Percentiles rank a stretch among this genome's conserved stretches.
phyloP scores from a whole-genome alignment of 108 stramenopile species.

The Nitzschia sp. region DNA sequence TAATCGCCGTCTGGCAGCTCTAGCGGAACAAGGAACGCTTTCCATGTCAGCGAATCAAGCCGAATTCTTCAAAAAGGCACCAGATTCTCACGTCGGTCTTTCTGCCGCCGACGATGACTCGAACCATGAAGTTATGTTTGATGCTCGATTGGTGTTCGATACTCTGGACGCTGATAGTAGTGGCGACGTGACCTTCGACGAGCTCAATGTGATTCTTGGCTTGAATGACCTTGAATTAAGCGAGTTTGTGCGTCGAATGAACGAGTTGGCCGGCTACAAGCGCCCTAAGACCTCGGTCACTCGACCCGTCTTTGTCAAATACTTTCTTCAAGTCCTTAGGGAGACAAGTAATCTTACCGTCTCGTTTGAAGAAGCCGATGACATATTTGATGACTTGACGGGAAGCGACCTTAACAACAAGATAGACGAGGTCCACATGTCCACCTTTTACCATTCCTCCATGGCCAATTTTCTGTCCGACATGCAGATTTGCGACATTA shows the following conservation, averaged over 20 bases:
- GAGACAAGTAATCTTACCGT: slow-evolving; percentile 23
- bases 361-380: slow-evolving; percentile 37
- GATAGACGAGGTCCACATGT: slow-evolving; percentile 9
- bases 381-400: slow-evolving; percentile 13
- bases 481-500: slow-evolving; percentile 36
- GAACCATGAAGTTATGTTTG: slow-evolving; percentile 32
- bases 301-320: slow-evolving; percentile 36
- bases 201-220: slow-evolving; percentile 43
- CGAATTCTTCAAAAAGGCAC: neutral
- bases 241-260: slow-evolving; percentile 44
- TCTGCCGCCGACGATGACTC: neutral
- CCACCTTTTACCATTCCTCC: slow-evolving; percentile 32
- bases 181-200: slow-evolving; percentile 38
- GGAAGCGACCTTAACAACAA: slow-evolving; percentile 14
- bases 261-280: slow-evolving; percentile 2
- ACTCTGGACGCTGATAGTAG: slow-evolving; percentile 31
- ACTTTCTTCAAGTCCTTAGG: slow-evolving; percentile 37
- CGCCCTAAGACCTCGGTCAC: slow-evolving; percentile 16
- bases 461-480: slow-evolving; percentile 44
- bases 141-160: slow-evolving; percentile 40
- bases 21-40: neutral
- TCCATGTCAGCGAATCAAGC: neutral
- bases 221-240: slow-evolving; percentile 31
- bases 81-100: neutral
- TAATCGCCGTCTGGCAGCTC: slow-evolving; percentile 20